Percentiles rank a stretch among this genome's conserved stretches.
These are phyloP conservation scores for Ramaria sp. DNA, from an alignment of 768 basidiomycete genomes.

Conservation along the genomic window DNA sequence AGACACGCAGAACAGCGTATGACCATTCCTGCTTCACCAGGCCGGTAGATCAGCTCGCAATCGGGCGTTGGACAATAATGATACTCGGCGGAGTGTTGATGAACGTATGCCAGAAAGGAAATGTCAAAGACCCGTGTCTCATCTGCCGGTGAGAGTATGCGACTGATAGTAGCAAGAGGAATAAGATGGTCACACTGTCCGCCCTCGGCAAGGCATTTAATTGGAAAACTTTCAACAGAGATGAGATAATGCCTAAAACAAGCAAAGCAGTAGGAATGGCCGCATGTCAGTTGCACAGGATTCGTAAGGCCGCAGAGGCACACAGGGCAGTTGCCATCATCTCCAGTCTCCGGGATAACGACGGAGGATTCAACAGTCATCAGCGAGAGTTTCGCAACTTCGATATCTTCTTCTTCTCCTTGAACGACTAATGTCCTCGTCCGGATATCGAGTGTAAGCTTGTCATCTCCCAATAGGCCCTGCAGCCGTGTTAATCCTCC, in stretches of 20 bases:
- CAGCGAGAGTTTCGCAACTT: slow-evolving; percentile 21
- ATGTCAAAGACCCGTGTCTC: slow-evolving; percentile 47
- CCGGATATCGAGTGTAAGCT: slow-evolving; percentile 37
- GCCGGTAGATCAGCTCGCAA: slow-evolving; percentile 63
- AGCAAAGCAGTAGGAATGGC: slow-evolving; percentile 55
- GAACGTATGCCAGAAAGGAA: slow-evolving; percentile 50
- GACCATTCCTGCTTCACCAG: slow-evolving; percentile 34
- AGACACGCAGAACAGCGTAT: slow-evolving; percentile 67
- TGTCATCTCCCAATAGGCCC: slow-evolving; percentile 42
- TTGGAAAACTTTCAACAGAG: slow-evolving; percentile 51
- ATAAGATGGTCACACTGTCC: slow-evolving; percentile 44
- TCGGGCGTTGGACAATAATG: slow-evolving; percentile 73
- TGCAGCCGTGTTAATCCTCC: slow-evolving; percentile 36
- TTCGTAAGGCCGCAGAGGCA: slow-evolving; percentile 49
- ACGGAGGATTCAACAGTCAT: slow-evolving; percentile 1
- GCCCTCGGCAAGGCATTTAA: slow-evolving; percentile 60
- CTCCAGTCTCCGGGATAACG: slow-evolving; percentile 8
- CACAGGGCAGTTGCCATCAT: slow-evolving; percentile 43
- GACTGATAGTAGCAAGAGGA: slow-evolving; percentile 38
- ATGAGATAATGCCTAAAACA: slow-evolving; percentile 52
- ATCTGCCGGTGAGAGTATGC: slow-evolving; percentile 37
- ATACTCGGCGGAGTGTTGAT: slow-evolving; percentile 48
- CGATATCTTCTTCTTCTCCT: slow-evolving; percentile 38
- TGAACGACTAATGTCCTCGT: slow-evolving; percentile 37
- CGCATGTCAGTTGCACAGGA: slow-evolving; percentile 47